Percentiles rank a stretch among this genome's conserved stretches.
These are phyloP conservation scores for Globisporangium abappressorium DNA, from an alignment of 352 stramenopile species.

Conservation along the genomic window DNA sequence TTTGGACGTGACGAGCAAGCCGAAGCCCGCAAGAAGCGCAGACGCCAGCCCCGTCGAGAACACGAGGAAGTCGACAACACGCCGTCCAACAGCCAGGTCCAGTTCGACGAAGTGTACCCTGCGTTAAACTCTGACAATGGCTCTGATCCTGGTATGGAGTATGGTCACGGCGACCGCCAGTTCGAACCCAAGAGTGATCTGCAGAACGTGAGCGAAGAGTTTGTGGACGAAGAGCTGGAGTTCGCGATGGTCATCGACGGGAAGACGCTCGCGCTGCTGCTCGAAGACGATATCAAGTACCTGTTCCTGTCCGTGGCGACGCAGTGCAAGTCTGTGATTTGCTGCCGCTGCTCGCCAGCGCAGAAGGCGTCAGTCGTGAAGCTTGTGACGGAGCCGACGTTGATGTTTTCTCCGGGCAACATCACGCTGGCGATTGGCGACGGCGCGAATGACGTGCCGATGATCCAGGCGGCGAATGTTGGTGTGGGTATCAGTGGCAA, in stretches of 20 bases:
- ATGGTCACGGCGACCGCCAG: conserved; percentile 53
- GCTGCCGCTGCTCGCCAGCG: conserved; percentile 77
- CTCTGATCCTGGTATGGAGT: conserved; percentile 53
- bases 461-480: conserved; percentile 87
- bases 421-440: conserved; percentile 86
- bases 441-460: conserved; percentile 84
- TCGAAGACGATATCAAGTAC: conserved; percentile 90
- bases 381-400: conserved; percentile 81
- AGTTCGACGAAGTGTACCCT: conserved; percentile 78
- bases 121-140: conserved; percentile 46
- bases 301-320: conserved; percentile 84
- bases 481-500: conserved; percentile 86
- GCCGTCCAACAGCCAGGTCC: conserved; percentile 30
- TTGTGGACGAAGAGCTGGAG: conserved; percentile 74
- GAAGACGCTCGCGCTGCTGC: conserved; percentile 74
- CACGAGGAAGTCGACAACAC: conserved; percentile 26
- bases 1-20: conserved; percentile 70
- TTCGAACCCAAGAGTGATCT: conserved; percentile 62
- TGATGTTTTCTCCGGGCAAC: conserved; percentile 87
- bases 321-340: conserved; percentile 89
- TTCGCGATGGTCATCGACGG: conserved; percentile 91
- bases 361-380: conserved; percentile 87
- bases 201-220: conserved; percentile 40
- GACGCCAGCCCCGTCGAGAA: conserved; percentile 50
- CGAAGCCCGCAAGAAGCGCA: conserved; percentile 65